phyloP scores from a whole-genome alignment of 2,329 filamentous ascomycete species.

The Triangularia setosa region DNA sequence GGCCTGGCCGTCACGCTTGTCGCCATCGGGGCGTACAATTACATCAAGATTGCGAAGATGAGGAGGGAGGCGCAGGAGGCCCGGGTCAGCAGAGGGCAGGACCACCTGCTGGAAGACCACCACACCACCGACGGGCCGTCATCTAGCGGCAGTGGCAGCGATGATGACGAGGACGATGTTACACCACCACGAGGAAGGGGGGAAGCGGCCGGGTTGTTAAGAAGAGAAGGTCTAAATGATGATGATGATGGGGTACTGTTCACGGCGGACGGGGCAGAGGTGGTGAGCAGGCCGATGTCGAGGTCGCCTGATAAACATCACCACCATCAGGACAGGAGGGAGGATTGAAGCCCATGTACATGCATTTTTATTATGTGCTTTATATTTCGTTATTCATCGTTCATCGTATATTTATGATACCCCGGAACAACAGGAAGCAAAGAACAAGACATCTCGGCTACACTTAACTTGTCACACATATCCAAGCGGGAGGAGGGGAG shows the following conservation, averaged over 20 bases:
- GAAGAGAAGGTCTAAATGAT: slow-evolving; percentile 21
- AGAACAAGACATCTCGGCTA: neutral
- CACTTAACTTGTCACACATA: neutral
- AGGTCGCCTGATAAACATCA: neutral
- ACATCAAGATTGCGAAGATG: slow-evolving; percentile 90
- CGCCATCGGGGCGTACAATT: slow-evolving; percentile 89
- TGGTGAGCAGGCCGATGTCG: slow-evolving; percentile 6
- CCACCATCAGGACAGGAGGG: neutral
- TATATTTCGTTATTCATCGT: neutral
- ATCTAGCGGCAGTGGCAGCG: slow-evolving; percentile 13
- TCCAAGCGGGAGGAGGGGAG: neutral
- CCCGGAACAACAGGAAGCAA: neutral
- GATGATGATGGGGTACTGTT: slow-evolving; percentile 13
- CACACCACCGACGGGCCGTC: slow-evolving; percentile 2
- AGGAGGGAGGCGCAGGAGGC: slow-evolving; percentile 63
- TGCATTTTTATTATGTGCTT: neutral
- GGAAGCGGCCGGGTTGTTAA: slow-evolving; percentile 46
- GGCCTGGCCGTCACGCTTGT: slow-evolving; percentile 84
- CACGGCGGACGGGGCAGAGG: slow-evolving; percentile 17
- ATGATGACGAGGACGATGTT: slow-evolving; percentile 34
- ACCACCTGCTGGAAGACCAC: slow-evolving; percentile 24
- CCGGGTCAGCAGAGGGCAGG: slow-evolving; percentile 44
- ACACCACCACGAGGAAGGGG: slow-evolving; percentile 16
- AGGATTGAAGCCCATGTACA: neutral
- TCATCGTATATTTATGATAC: slow-evolving; percentile 13